phyloP scores from a whole-genome alignment of 371 early-diverging fungal species.

The Mortierella polycephala region DNA sequence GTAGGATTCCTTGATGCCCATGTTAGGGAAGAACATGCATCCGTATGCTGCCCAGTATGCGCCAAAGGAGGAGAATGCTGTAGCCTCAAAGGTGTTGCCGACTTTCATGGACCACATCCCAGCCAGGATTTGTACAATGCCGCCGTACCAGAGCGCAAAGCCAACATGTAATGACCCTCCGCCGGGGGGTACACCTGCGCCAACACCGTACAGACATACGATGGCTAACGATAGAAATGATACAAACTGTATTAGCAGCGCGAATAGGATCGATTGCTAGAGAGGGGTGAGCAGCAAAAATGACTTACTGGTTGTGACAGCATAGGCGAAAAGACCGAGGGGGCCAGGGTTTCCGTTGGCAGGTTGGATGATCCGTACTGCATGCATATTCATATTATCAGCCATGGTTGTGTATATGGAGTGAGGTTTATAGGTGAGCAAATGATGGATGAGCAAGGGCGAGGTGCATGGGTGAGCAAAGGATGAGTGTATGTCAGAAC shows the following conservation, averaged over 20 bases:
- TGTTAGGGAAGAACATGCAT: constrained; percentile 42
- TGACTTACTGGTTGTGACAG: constrained; percentile 74
- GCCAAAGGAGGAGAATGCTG: constrained; percentile 61
- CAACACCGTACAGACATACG: constrained; percentile 66
- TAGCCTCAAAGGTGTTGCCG: constrained; percentile 63
- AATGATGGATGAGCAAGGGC: neutral
- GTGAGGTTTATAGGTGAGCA: neutral
- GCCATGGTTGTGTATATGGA: neutral
- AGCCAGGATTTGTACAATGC: constrained; percentile 75
- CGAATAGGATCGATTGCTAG: no score
- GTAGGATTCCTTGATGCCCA: constrained; percentile 29
- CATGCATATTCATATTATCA: constrained; percentile 5
- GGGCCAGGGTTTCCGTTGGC: constrained; percentile 77
- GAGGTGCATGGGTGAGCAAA: no score
- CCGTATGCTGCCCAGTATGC: constrained; percentile 60
- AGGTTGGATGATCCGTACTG: constrained; percentile 54
- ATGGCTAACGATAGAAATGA: constrained; percentile 14
- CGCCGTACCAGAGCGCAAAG: constrained; percentile 84
- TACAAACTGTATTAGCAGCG: neutral
- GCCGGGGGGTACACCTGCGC: constrained; percentile 66
- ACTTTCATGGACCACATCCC: constrained; percentile 60
- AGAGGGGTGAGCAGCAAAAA: neutral
- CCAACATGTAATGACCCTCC: constrained; percentile 69
- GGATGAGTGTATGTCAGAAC: neutral
- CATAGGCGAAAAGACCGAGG: constrained; percentile 79